Percentiles rank a stretch among this genome's conserved stretches.
phyloP scores from a whole-genome alignment of 2,329 filamentous ascomycete species.

The Sporothrix brasiliensis region DNA sequence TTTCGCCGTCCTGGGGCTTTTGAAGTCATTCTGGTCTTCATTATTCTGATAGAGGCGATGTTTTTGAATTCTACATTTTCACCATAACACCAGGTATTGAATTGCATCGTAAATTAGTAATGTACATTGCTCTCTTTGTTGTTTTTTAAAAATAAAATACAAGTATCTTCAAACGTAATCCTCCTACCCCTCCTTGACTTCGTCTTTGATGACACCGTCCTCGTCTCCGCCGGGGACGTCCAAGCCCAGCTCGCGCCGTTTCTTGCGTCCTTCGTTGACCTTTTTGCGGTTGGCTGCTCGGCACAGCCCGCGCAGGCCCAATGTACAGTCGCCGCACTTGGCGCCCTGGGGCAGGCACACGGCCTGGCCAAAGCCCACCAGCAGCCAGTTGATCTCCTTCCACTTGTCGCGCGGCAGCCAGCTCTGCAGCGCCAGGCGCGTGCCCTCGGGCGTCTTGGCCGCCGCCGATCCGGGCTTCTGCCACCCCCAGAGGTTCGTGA shows the following conservation, averaged over 20 bases:
- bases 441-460: constrained; percentile 80
- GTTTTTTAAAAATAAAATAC: no score
- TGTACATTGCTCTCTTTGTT: not conserved
- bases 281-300: constrained; percentile 68
- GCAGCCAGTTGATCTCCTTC: constrained; percentile 88
- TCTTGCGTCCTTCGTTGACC: constrained; percentile 59
- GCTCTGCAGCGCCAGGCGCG: constrained; percentile 70
- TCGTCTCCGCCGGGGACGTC: constrained; percentile 38
- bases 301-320: constrained; percentile 77
- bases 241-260: constrained; percentile 46
- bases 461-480: constrained; percentile 48
- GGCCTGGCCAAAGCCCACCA: constrained; percentile 86
- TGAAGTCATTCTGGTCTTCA: constrained; percentile 14
- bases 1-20: constrained; percentile 15
- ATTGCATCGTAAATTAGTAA: not conserved
- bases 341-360: constrained; percentile 79
- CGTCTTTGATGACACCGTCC: constrained; percentile 40
- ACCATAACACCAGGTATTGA: not conserved
- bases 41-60: not conserved
- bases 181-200: constrained; percentile 8
- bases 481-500: constrained; percentile 95
- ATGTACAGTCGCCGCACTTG: constrained; percentile 81
- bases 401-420: constrained; percentile 86
- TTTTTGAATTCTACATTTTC: not conserved
- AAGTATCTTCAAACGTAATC: no score